These are phyloP conservation scores for Arthrobotrys conoides DNA, from an alignment of 2,329 filamentous ascomycete species.

Conservation along the genomic window DNA sequence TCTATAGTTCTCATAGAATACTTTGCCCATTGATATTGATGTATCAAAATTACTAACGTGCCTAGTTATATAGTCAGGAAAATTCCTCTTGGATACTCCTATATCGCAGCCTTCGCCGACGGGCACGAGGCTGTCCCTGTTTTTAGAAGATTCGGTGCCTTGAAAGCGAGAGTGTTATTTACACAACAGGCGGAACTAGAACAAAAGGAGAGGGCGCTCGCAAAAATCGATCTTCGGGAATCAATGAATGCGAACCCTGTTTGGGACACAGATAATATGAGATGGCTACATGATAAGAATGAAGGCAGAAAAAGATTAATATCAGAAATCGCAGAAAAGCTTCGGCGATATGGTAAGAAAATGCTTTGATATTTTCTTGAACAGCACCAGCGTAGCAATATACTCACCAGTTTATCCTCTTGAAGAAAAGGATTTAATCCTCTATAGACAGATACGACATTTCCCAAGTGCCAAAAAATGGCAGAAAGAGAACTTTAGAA, in stretches of 20 bases:
- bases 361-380: neutral
- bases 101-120: constrained; percentile 39
- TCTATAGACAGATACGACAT: constrained; percentile 36
- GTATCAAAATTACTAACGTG: neutral
- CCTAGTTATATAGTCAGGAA: constrained; percentile 19
- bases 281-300: constrained; percentile 29
- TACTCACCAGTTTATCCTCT: neutral
- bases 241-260: neutral
- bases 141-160: constrained; percentile 45
- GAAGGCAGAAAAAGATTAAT: constrained; percentile 19
- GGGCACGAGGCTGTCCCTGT: constrained; percentile 26
- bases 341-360: constrained; percentile 37
- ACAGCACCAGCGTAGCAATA: neutral
- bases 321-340: neutral
- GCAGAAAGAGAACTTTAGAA: constrained; percentile 36
- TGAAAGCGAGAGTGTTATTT: constrained; percentile 35
- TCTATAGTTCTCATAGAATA: too few species aligned
- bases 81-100: constrained; percentile 41
- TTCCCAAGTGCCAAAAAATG: constrained; percentile 29
- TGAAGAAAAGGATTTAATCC: constrained; percentile 38
- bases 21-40: neutral
- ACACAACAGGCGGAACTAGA: constrained; percentile 42
- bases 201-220: constrained; percentile 26
- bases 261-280: constrained; percentile 10
- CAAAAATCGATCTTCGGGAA: constrained; percentile 15